These are phyloP conservation scores for Parietichytrium sp. DNA, from an alignment of 108 stramenopile species.

Conservation along the genomic window DNA sequence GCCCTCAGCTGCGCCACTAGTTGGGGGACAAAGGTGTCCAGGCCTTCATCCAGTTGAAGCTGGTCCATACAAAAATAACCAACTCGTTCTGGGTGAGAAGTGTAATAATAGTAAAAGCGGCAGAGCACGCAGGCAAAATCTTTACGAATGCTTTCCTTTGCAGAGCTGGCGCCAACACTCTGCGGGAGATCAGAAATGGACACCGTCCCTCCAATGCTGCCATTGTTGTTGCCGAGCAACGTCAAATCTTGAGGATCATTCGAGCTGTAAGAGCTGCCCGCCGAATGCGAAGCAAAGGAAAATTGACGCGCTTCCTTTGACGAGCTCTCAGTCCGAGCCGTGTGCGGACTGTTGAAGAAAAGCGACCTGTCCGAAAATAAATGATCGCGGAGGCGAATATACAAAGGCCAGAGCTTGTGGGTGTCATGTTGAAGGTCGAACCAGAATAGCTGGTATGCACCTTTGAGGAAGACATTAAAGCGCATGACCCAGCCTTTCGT, in stretches of 20 bases:
- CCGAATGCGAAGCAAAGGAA: neutral
- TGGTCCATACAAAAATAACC: neutral
- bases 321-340: too few relatives aligned
- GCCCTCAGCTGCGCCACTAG: neutral
- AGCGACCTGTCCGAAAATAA: conserved; percentile 10
- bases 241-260: too few relatives aligned
- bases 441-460: conserved; percentile 29
- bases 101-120: conserved; percentile 28
- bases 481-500: conserved; percentile 25
- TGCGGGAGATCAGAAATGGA: too few relatives aligned
- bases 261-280: too few relatives aligned
- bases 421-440: conserved; percentile 29
- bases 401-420: conserved; percentile 14
- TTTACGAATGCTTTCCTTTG: neutral
- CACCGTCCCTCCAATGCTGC: too few relatives aligned
- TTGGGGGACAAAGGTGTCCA: conserved; percentile 25
- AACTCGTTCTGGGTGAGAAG: neutral
- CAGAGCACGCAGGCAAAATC: conserved; percentile 14
- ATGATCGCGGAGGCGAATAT: neutral
- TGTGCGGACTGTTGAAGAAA: too few relatives aligned
- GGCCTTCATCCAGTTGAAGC: conserved; percentile 25
- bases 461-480: conserved; percentile 8
- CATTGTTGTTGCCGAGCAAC: neutral
- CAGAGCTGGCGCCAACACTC: neutral
- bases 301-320: too few relatives aligned